A percentile compares a stretch with the other conserved stretches of the same genome.
These are phyloP conservation scores for Ophiocordyceps sinensis DNA, from an alignment of 2,329 filamentous ascomycete species.

Conservation along the genomic window DNA sequence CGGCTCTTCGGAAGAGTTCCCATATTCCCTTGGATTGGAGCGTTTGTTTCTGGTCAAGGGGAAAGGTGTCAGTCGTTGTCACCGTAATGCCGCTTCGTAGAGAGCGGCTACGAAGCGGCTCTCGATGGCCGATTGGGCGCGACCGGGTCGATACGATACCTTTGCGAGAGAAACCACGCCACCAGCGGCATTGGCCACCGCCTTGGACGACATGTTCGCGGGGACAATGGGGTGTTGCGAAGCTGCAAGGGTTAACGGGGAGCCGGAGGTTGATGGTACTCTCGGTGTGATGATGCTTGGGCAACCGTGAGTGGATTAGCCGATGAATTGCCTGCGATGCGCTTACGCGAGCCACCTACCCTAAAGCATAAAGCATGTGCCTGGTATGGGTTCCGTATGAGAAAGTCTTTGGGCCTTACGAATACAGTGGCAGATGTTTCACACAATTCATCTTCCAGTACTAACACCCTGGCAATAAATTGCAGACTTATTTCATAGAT, in stretches of 20 bases:
- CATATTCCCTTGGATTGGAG: slow-evolving; percentile 81
- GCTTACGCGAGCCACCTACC: not conserved
- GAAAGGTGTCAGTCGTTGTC: not conserved
- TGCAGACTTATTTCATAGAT: no score
- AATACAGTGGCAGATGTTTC: no score
- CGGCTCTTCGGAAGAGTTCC: slow-evolving; percentile 62
- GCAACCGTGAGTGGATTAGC: slow-evolving; percentile 1
- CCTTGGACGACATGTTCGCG: slow-evolving; percentile 47
- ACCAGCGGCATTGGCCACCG: slow-evolving; percentile 38
- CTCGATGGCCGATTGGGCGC: not conserved
- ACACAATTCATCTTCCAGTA: no score
- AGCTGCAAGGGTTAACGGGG: slow-evolving; percentile 1
- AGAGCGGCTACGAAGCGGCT: no score
- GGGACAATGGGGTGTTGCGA: slow-evolving; percentile 5
- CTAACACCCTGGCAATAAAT: no score
- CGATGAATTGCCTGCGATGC: slow-evolving; percentile 5
- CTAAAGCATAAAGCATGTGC: no score
- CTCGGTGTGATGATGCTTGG: not conserved
- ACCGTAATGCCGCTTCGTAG: not conserved
- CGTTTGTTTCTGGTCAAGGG: slow-evolving; percentile 72
- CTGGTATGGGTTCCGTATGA: no score
- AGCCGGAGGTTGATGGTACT: not conserved
- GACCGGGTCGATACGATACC: slow-evolving; percentile 23
- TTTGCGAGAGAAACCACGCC: slow-evolving; percentile 42
- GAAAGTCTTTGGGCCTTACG: no score